Percentiles rank a stretch among this genome's conserved stretches.
Conservation (phyloP, 805 yeast genomes). For the Candida odintsovae region DNA sequence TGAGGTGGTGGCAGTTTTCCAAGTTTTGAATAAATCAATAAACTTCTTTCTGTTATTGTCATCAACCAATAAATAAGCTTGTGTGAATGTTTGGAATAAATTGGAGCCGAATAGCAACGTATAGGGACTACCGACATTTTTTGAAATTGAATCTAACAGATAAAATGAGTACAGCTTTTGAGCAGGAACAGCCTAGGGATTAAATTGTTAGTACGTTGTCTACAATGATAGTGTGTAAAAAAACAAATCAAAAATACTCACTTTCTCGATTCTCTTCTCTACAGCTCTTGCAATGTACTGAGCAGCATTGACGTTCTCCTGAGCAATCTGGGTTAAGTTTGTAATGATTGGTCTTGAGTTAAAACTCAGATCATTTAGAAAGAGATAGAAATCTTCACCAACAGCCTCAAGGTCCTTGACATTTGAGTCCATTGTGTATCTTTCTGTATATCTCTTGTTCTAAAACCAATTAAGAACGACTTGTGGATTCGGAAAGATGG, state of each 20-base stretch:
- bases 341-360: constrained; percentile 89
- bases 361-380: constrained; percentile 72
- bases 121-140: constrained; percentile 86
- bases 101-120: constrained; percentile 70
- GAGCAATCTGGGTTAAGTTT: constrained; percentile 78
- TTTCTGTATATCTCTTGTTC: not conserved
- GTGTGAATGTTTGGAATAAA: constrained; percentile 63
- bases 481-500: no score
- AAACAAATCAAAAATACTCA: constrained; percentile 18
- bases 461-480: not conserved
- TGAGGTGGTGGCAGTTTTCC: constrained; percentile 67
- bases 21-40: constrained; percentile 75
- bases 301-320: constrained; percentile 75
- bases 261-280: constrained; percentile 63
- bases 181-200: constrained; percentile 54
- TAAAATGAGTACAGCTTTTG: constrained; percentile 83
- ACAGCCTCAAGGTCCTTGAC: constrained; percentile 18
- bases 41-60: constrained; percentile 70
- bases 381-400: constrained; percentile 59
- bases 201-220: not conserved
- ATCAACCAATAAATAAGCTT: constrained; percentile 72
- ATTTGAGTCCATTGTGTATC: not conserved
- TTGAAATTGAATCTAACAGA: constrained; percentile 84
- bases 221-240: not conserved
- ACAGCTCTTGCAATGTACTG: constrained; percentile 71